These are phyloP conservation scores for Zea luxurians DNA, from an alignment of 176 grass and related monocot species.

Conservation along the genomic window DNA sequence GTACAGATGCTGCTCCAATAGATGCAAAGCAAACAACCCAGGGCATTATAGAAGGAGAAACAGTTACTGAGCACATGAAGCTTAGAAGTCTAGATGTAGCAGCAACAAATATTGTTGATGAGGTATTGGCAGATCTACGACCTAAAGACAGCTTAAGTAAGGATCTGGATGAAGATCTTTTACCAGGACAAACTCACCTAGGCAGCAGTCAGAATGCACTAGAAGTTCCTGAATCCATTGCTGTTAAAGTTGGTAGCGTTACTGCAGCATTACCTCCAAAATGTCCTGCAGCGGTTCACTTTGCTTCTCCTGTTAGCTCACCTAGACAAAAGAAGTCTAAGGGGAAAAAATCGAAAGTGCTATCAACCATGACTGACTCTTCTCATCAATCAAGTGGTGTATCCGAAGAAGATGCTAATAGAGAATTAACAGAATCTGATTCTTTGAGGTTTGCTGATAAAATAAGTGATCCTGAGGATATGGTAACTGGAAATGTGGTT, in stretches of 20 bases:
- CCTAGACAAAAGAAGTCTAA: constrained; percentile 39
- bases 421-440: constrained; percentile 32
- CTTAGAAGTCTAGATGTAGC: constrained; percentile 34
- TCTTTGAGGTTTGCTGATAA: constrained; percentile 33
- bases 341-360: constrained; percentile 29
- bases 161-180: constrained; percentile 9
- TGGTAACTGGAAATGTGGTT: constrained; percentile 33
- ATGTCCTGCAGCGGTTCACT: constrained; percentile 29
- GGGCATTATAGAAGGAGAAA: constrained; percentile 37
- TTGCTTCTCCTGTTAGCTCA: constrained; percentile 36
- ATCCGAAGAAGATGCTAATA: constrained; percentile 23
- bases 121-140: constrained; percentile 46
- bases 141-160: constrained; percentile 25
- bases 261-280: constrained; percentile 34
- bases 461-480: constrained; percentile 28
- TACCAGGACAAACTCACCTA: constrained; percentile 14
- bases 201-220: constrained; percentile 9
- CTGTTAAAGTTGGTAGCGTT: constrained; percentile 16
- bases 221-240: constrained; percentile 7
- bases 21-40: constrained; percentile 33
- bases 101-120: constrained; percentile 29
- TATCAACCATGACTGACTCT: constrained; percentile 20
- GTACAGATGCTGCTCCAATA: constrained; percentile 26
- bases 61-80: constrained; percentile 23
- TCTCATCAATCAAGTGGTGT: constrained; percentile 34